Evolutionary conservation across 139 green algal species (phyloP).

Genomic region (Asterochloris sp.): DNA sequence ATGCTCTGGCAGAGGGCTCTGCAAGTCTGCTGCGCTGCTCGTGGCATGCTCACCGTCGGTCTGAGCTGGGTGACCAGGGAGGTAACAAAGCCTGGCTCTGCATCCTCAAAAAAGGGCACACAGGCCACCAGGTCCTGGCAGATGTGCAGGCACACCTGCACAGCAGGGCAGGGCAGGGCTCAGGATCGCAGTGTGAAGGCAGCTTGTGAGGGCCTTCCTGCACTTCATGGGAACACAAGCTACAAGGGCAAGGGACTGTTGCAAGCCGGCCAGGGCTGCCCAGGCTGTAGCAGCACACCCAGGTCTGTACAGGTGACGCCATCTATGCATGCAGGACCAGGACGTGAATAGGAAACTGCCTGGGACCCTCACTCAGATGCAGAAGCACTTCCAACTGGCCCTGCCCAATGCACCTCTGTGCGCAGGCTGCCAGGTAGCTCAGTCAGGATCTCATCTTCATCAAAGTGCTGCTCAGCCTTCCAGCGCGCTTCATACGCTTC

Average conservation of each 20-base stretch:
- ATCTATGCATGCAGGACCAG: not conserved
- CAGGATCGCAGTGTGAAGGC: not conserved
- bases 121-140: slow-evolving; percentile 22
- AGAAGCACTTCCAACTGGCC: too few species aligned
- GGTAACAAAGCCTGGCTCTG: slow-evolving; percentile 26
- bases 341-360: not conserved
- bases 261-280: not conserved
- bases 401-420: slow-evolving; percentile 19
- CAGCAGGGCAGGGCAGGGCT: not conserved
- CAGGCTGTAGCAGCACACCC: too few species aligned
- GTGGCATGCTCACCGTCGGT: slow-evolving; percentile 7
- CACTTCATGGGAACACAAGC: too few species aligned
- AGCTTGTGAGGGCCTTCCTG: not conserved
- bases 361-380: too few species aligned
- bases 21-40: too few species aligned
- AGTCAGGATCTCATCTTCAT: slow-evolving; percentile 32
- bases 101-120: slow-evolving; percentile 38
- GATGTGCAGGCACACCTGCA: slow-evolving; percentile 31
- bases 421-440: slow-evolving; percentile 28
- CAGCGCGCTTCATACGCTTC: slow-evolving; percentile 32
- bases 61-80: slow-evolving; percentile 28
- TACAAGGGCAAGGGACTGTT: too few species aligned
- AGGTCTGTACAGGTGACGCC: not conserved
- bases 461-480: slow-evolving; percentile 36
- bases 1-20: too few species aligned